Evolutionary conservation across 352 stramenopile genomes (phyloP).

Genomic region (Plasmopara muralis): DNA sequence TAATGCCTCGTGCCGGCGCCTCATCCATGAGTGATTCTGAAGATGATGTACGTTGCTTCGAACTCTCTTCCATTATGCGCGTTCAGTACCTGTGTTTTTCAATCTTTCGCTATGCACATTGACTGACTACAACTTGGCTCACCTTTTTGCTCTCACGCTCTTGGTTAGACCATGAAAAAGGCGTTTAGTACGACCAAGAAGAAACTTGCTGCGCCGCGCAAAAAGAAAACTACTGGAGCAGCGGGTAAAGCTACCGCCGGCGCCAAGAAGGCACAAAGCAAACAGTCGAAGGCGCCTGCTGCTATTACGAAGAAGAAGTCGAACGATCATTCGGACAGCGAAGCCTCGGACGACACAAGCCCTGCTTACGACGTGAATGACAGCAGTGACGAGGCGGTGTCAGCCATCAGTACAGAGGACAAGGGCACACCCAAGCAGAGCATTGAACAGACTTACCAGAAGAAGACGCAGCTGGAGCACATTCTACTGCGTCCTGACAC

Average conservation of each 20-base stretch:
- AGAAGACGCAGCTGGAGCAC: constrained; percentile 97
- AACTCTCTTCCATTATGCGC: constrained; percentile 7
- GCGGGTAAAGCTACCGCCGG: constrained; percentile 21
- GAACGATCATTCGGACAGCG: constrained; percentile 30
- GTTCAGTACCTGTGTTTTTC: neutral
- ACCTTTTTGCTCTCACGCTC: neutral
- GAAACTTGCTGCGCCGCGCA: constrained; percentile 15
- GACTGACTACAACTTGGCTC: constrained; percentile 9
- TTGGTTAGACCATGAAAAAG: constrained; percentile 20
- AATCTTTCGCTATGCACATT: neutral
- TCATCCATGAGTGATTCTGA: constrained; percentile 43
- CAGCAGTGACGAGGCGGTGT: constrained; percentile 25
- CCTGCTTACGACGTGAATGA: constrained; percentile 27
- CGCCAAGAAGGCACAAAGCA: constrained; percentile 27
- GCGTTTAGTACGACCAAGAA: constrained; percentile 17
- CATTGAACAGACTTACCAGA: constrained; percentile 94
- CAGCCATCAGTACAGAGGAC: constrained; percentile 2
- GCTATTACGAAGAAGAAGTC: constrained; percentile 52
- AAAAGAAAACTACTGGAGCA: constrained; percentile 26
- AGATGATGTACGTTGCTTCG: constrained; percentile 33
- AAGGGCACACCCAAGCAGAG: constrained; percentile 42
- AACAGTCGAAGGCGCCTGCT: constrained; percentile 27
- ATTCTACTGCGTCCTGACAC: constrained; percentile 97
- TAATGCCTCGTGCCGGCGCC: neutral
- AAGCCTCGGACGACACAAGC: constrained; percentile 20